Evolutionary conservation across 2,329 filamentous ascomycete species (phyloP), one percentile per base, ranked within the genome.

Genomic region (Rhinocladiella similis): DNA sequence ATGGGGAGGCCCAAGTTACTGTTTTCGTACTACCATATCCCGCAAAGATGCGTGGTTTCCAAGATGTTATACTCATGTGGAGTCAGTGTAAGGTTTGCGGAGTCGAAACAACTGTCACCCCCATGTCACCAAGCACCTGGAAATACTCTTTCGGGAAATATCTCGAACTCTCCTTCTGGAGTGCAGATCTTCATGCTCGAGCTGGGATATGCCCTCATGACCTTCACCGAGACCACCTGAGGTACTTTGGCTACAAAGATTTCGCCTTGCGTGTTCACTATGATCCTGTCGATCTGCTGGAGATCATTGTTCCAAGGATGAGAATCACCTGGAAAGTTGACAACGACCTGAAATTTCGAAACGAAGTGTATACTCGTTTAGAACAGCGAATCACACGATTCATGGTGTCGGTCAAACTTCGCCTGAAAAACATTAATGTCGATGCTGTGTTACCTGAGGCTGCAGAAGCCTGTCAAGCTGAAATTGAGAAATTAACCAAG

Each of bases 101-200:
- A 50, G 90, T 90, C 63, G 92, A 97, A 69, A 96, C 93, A 0
- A 89, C 91, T 38, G 86, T 92, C 47, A 89, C 90, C 63, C 86
- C 88, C 29, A 97, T 99, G 91, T 97, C 93, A 1, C 86, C 91
- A 54, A 91, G 86, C 66, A 95, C 92, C 0, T 99, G 91, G 89
- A 97, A 95, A 70, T 99, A 99, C 71, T 99, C 94, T 0, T 96
- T 99, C 68, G 94, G 91, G 10, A 99, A 99, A 72, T 99, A 97
- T 67, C 80, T 99, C n/a, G 94, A 99, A 73, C 79, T 99, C 16
- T 91, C 92, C 2, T 97, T 97, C 72, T 99, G 93, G 92, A 93
- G 92, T 68, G 88, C 85, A 41, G 88, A 90, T 36, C 76, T 97
- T 47, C 89, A 86, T 63, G 68, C 85, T 87, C 65, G 86, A 83